Evolutionary conservation across 2,329 filamentous ascomycete species (phyloP), one percentile per base, ranked within the genome.

Genomic region (Aspergillus sp.): DNA sequence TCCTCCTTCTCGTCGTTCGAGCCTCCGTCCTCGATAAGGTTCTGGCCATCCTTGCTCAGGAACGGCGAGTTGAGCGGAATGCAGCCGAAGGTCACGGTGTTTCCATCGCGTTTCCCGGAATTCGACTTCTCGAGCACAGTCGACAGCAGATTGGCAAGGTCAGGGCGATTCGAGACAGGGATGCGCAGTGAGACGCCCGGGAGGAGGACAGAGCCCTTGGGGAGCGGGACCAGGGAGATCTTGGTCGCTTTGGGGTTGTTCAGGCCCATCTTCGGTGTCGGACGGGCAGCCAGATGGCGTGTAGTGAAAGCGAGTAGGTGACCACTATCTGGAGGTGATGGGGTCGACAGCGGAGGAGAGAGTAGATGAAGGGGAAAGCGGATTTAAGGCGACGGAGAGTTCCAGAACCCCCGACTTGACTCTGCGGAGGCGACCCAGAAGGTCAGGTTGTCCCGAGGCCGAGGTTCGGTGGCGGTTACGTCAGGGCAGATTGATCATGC

Each of bases 111-210:
- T 49, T 78, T 80, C 15, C 68, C 63, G 25, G 75, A 74, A 20
- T 82, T 71, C 16, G 80, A 79, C 46, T 79, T 78, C 50, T 82
- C 82, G 61, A 93, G 89, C 39, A 94, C 75, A 47, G 81, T 80
- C 13, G 86, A 83, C 36, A 98, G 77, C 27, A 96, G 75, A 31
- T 89, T 83, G 33, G 86, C 81, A 45, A 96, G 81, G 60, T 96
- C 91, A 45, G 85, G 78, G 32, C 89, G 84, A 58, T 80, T 79
- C 25, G 80, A 77, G 32, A 95, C 80, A 34, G 85, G 78, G 44
- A 96, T 82, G 47, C 88, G 82, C 48, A 93, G 74, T 31, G 88
- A 78, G 35, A 88, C 78, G 41, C 86, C 86, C 3, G 91, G 91
- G 7, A 94, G 74, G 25, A 96, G 76, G 45, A 95, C 82, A 41